These are phyloP conservation scores for Paramecium bursaria DNA, from an alignment of 73 alveolate species.

Conservation along the genomic window DNA sequence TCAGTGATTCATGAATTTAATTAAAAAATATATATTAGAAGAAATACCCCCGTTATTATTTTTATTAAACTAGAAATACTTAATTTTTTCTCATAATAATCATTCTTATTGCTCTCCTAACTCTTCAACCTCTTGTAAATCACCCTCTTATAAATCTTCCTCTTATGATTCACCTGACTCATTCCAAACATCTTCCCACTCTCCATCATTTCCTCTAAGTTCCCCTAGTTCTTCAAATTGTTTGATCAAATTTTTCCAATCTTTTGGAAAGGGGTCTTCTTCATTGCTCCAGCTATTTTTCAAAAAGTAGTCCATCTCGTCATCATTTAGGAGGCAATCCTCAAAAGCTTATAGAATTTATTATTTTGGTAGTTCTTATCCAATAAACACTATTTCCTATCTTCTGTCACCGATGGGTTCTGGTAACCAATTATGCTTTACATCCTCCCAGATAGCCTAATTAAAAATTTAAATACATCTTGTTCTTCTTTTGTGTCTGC, in stretches of 20 bases:
- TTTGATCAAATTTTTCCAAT: slow-evolving; percentile 9
- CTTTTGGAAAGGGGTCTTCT: slow-evolving; percentile 41
- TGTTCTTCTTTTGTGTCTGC: slow-evolving; percentile 38
- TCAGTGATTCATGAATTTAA: slow-evolving; percentile 39
- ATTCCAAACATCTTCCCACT: slow-evolving; percentile 55
- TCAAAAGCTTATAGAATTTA: slow-evolving; percentile 19
- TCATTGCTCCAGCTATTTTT: slow-evolving; percentile 17
- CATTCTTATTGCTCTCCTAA: no score
- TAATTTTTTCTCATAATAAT: no score
- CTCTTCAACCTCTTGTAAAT: no score
- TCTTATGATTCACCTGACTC: slow-evolving; percentile 38
- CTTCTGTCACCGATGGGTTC: slow-evolving; percentile 35
- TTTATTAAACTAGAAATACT: no score
- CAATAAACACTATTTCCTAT: slow-evolving; percentile 33
- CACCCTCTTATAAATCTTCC: no score
- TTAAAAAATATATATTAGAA: no score
- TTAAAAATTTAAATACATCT: not conserved
- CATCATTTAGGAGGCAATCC: slow-evolving; percentile 1
- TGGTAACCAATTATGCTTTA: slow-evolving; percentile 12
- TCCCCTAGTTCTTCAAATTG: slow-evolving; percentile 35
- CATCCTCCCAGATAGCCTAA: slow-evolving; percentile 29
- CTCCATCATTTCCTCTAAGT: slow-evolving; percentile 48
- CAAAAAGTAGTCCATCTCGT: not conserved
- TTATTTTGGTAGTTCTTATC: slow-evolving; percentile 38
- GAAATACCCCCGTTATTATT: no score